These are phyloP conservation scores for Pachyrhizus erosus DNA, from an alignment of 306 rosid species.

Conservation along the genomic window DNA sequence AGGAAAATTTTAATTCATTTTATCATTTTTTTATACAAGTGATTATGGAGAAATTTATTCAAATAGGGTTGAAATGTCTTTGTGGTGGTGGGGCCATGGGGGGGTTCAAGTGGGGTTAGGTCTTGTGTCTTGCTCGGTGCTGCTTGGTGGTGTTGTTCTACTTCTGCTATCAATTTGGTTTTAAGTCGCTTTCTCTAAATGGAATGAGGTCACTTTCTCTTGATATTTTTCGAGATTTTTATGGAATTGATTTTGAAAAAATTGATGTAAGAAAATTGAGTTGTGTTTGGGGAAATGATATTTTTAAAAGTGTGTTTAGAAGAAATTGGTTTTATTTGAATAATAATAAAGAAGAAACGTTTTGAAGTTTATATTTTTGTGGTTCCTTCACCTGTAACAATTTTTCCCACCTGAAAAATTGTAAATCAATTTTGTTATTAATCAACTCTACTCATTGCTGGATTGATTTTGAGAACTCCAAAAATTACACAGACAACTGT, in stretches of 20 bases:
- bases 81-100: slow-evolving; percentile 36
- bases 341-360: not conserved
- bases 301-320: not conserved
- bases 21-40: not conserved
- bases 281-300: not conserved
- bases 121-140: slow-evolving; percentile 33
- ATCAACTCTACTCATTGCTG: not conserved
- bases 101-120: slow-evolving; percentile 35
- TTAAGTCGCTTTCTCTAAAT: slow-evolving; percentile 34
- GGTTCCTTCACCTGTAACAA: not conserved
- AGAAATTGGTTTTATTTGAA: not conserved
- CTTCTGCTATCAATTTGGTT: slow-evolving; percentile 44
- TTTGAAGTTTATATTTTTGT: not conserved
- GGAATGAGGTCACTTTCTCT: slow-evolving; percentile 14
- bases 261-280: not conserved
- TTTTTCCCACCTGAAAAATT: not conserved
- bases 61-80: not conserved
- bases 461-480: not conserved
- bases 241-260: not conserved
- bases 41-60: not conserved
- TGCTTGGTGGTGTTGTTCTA: slow-evolving; percentile 40
- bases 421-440: not conserved
- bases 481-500: not conserved
- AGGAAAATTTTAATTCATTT: not conserved
- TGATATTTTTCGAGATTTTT: not conserved